Conservation (phyloP, 306 rosid genomes). For the Vachellia collinsii region DNA sequence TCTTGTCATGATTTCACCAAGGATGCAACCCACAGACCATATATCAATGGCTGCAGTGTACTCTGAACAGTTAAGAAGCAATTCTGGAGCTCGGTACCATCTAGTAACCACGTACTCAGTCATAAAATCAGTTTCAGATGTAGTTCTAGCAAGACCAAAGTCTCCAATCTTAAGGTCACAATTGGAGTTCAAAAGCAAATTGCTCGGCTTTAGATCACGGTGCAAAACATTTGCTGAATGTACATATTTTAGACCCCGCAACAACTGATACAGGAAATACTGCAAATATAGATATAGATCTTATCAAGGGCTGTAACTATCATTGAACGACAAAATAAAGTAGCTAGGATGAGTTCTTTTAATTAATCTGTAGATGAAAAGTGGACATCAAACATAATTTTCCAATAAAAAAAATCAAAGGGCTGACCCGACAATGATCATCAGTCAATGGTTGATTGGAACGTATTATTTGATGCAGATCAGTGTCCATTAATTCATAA, state of each 20-base stretch:
- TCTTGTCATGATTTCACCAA: slow-evolving; percentile 89
- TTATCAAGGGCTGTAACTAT: slow-evolving; percentile 34
- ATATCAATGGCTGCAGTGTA: slow-evolving; percentile 96
- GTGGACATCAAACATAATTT: slow-evolving; percentile 25
- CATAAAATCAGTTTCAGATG: slow-evolving; percentile 99
- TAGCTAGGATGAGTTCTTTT: not conserved
- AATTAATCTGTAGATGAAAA: not conserved
- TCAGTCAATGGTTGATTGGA: slow-evolving; percentile 83
- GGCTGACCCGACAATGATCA: slow-evolving; percentile 95
- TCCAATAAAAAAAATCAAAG: slow-evolving; percentile 27
- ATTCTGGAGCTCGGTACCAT: slow-evolving; percentile 96
- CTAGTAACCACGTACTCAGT: slow-evolving; percentile 97
- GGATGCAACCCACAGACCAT: slow-evolving; percentile 98
- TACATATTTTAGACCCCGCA: slow-evolving; percentile 91
- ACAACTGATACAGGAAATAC: slow-evolving; percentile 93
- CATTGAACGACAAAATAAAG: not conserved
- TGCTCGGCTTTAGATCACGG: slow-evolving; percentile 97
- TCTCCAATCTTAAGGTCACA: slow-evolving; percentile 98
- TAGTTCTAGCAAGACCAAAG: slow-evolving; percentile 98
- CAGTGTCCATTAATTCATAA: slow-evolving; percentile 90
- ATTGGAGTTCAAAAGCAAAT: slow-evolving; percentile 86
- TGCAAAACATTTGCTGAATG: slow-evolving; percentile 96
- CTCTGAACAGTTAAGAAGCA: slow-evolving; percentile 94
- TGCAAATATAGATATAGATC: slow-evolving; percentile 46
- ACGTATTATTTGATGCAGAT: slow-evolving; percentile 89